These are phyloP conservation scores for Theileria orientalis DNA, from an alignment of 169 alveolate species.

Conservation along the genomic window DNA sequence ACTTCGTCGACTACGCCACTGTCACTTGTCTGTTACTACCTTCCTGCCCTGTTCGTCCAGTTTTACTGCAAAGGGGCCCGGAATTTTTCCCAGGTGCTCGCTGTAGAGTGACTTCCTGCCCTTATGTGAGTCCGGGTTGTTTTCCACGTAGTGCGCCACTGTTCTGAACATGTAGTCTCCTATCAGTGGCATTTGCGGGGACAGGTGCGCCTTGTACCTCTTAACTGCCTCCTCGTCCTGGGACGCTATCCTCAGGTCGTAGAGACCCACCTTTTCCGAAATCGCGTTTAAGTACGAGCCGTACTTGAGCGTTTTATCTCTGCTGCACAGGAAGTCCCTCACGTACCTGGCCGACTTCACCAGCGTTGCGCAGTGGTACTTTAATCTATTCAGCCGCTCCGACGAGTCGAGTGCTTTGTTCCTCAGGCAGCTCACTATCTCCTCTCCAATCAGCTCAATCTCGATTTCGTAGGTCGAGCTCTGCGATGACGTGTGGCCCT, in stretches of 20 bases:
- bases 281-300: not conserved
- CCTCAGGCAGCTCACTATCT: constrained; percentile 23
- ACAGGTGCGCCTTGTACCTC: constrained; percentile 40
- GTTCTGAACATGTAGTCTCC: constrained; percentile 66
- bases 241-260: constrained; percentile 55
- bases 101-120: constrained; percentile 19
- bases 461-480: constrained; percentile 40
- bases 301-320: not conserved
- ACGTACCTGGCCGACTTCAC: constrained; percentile 25
- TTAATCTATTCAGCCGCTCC: constrained; percentile 24
- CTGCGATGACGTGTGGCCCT: not conserved
- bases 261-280: constrained; percentile 34
- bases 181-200: constrained; percentile 64
- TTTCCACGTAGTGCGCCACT: constrained; percentile 43
- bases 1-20: too few relatives aligned
- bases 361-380: constrained; percentile 58
- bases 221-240: constrained; percentile 26
- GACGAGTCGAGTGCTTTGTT: not conserved
- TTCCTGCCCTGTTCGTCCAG: constrained; percentile 32
- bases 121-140: constrained; percentile 7
- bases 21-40: constrained; percentile 21
- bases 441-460: constrained; percentile 44
- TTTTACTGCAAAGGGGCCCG: constrained; percentile 51
- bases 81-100: constrained; percentile 31
- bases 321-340: constrained; percentile 25